phyloP scores from a whole-genome alignment of 192 early-diverging fungal genomes.

The Linnemannia schmuckeri region DNA sequence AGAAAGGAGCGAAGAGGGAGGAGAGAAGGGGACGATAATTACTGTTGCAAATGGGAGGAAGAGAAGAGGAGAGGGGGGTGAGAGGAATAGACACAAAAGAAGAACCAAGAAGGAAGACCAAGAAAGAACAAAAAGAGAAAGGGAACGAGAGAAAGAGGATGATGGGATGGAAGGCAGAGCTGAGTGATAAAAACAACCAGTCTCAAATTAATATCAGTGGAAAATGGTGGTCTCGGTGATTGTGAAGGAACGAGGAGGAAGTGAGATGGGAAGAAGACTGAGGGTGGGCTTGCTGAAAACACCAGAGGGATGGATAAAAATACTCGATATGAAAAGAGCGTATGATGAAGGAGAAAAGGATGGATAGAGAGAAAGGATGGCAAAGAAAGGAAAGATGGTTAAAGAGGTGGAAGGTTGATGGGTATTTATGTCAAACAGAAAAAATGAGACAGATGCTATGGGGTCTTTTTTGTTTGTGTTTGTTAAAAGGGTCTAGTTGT shows the following conservation, averaged over 20 bases:
- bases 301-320: not conserved
- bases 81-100: not conserved
- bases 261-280: not conserved
- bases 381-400: not conserved
- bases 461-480: not conserved
- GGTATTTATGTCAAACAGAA: constrained; percentile 23
- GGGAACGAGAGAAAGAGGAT: not conserved
- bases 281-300: constrained; percentile 20
- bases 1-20: not conserved
- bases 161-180: not conserved
- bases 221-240: not conserved
- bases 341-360: constrained; percentile 1
- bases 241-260: not conserved
- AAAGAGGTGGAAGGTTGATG: not conserved
- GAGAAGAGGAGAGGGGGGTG: no score
- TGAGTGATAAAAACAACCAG: not conserved
- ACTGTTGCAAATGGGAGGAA: not conserved
- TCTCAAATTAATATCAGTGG: not conserved
- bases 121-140: not conserved
- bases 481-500: not conserved
- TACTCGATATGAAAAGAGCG: not conserved
- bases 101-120: not conserved
- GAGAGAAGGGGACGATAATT: not conserved
- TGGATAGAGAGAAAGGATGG: not conserved
- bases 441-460: not conserved